Evolutionary conservation across 2,329 filamentous ascomycete genomes (phyloP).

Genomic region (Colletotrichum camelliae): DNA sequence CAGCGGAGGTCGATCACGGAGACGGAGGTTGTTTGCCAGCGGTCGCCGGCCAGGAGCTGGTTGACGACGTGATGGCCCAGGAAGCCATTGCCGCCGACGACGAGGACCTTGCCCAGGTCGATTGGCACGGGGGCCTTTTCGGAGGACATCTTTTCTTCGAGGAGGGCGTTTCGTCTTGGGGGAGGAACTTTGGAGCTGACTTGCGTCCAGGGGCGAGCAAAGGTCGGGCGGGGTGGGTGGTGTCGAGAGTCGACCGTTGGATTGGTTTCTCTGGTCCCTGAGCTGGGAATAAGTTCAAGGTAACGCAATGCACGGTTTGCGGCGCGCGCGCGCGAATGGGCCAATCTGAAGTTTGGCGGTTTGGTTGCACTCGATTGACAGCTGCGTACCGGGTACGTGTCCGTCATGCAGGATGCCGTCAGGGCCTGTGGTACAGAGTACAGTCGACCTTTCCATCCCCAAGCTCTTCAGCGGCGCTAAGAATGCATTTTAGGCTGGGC

Average conservation of each 20-base stretch:
- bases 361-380: background rate
- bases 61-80: constrained; percentile 83
- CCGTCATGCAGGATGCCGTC: background rate
- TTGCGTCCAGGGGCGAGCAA: background rate
- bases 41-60: constrained; percentile 61
- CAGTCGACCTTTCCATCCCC: background rate
- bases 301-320: background rate
- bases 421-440: background rate
- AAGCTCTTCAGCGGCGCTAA: constrained; percentile 9
- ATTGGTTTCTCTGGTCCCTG: background rate
- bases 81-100: constrained; percentile 86
- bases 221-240: background rate
- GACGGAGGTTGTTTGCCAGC: constrained; percentile 56
- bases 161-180: background rate
- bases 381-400: constrained; percentile 4
- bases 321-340: background rate
- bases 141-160: constrained; percentile 22
- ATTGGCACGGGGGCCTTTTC: constrained; percentile 35
- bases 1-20: constrained; percentile 77
- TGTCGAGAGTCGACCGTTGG: background rate
- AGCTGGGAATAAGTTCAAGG: background rate
- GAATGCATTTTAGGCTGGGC: constrained; percentile 4
- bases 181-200: background rate
- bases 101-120: constrained; percentile 71
- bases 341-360: constrained; percentile 4